Evolutionary conservation across 2,329 filamentous ascomycete species (phyloP), one percentile per base, ranked within the genome.

Genomic region (Ophiostoma tasmaniense): DNA sequence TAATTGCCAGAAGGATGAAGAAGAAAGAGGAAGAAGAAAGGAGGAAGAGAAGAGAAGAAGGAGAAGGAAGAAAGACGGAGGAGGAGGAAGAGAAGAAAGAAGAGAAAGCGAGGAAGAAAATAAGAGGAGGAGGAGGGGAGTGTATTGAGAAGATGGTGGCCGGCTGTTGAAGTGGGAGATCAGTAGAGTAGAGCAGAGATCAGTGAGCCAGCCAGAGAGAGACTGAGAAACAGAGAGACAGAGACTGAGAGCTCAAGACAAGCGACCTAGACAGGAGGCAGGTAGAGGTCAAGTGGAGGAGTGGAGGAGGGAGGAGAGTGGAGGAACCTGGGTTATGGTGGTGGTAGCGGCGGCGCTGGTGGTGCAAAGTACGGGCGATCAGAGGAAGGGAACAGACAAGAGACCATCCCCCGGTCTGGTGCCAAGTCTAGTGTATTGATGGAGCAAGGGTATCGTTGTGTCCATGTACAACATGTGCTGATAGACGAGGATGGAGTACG

Each of bases 21-120:
- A 76, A 74, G 76, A 75, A 68, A 71, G 69, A 70, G 66, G 65
- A 45, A 50, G 37, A 42, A 30, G 28, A 55, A 30, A 35, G 25
- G 28, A 62, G 66, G 14, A 69, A 45, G 25, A 22, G 61, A 37
- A 64, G 20, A 50, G 10, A 52, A 50, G 25, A 66, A 50, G 73
- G 75, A 75, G 74, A 74, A 75, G 61, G 61, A 73, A 75, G 75
- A 66, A 72, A 69, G 69, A 52, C 37, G 37, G 22, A 59, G 30
- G 52, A 62, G 50, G 42, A 59, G 22, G 72, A 72, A 71, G 72
- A 72, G 42, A 64, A 67, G 68, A 68, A 70, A 73, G 39, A 66
- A 66, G 71, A 67, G 62, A 69, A 68, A 64, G 50, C 66, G 64
- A 71, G 67, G 72, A 69, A 52, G 45, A 50, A 71, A 72, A 73